These are phyloP conservation scores for Wickerhamomyces alni DNA, from an alignment of 805 yeast species.

Conservation along the genomic window DNA sequence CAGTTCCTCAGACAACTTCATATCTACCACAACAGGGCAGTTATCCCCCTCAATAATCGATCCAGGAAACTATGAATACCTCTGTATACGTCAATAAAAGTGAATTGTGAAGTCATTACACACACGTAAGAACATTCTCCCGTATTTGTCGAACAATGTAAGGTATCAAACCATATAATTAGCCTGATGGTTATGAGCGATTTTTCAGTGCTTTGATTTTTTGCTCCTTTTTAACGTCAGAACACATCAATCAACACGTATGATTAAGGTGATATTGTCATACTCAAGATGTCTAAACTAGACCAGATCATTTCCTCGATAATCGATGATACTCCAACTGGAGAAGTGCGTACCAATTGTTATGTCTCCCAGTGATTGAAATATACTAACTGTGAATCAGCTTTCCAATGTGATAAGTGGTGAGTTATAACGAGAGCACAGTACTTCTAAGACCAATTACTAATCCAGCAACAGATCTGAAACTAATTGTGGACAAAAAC, in stretches of 20 bases:
- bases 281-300: conserved; percentile 6
- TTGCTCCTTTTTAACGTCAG: not conserved
- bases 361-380: no score
- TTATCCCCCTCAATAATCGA: not conserved
- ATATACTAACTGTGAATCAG: conserved; percentile 6
- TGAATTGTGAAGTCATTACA: no score
- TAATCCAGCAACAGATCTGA: conserved; percentile 31
- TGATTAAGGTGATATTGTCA: no score
- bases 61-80: no score
- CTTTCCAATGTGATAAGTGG: conserved; percentile 28
- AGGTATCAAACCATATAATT: no score
- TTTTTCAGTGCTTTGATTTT: no score
- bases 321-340: conserved; percentile 51
- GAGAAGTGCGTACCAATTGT: conserved; percentile 32
- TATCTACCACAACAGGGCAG: not conserved
- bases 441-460: no score
- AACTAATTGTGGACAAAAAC: conserved; percentile 35
- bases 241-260: no score
- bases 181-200: no score
- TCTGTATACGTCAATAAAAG: no score
- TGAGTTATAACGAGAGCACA: conserved; percentile 14
- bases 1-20: conserved; percentile 6
- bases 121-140: no score
- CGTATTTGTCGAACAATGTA: no score
- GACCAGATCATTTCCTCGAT: conserved; percentile 18